Evolutionary conservation across 306 rosid genomes (phyloP).

Genomic region (Quercus engelmannii): DNA sequence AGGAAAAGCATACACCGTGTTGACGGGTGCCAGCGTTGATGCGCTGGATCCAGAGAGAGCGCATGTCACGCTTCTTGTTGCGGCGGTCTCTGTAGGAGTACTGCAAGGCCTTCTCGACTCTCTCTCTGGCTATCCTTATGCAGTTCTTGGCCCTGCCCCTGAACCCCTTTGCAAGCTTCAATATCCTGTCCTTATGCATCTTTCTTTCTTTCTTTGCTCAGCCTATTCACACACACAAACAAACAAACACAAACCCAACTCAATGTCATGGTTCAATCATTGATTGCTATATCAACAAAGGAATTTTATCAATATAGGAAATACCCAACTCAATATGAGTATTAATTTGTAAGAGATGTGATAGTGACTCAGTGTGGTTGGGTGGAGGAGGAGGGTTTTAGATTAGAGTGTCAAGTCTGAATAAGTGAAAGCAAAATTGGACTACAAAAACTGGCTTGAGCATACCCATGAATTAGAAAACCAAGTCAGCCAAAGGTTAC

Average conservation of each 20-base stretch:
- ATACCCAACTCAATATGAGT: not conserved
- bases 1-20: conserved; percentile 62
- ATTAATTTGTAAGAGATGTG: too few species aligned
- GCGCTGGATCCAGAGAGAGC: conserved; percentile 91
- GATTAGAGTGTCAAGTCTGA: too few species aligned
- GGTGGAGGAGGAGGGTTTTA: too few species aligned
- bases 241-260: not conserved
- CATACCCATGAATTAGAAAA: too few species aligned
- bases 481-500: too few species aligned
- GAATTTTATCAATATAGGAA: not conserved
- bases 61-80: conserved; percentile 93
- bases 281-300: not conserved
- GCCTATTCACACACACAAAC: not conserved
- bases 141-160: conserved; percentile 98
- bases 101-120: conserved; percentile 98
- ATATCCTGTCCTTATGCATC: conserved; percentile 80
- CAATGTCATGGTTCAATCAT: not conserved
- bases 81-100: conserved; percentile 97
- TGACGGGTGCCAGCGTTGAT: conserved; percentile 93
- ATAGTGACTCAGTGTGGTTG: too few species aligned
- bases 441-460: too few species aligned
- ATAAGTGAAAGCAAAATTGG: too few species aligned
- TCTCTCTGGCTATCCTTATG: conserved; percentile 91
- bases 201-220: conserved; percentile 20
- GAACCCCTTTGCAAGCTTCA: conserved; percentile 93